A percentile compares a stretch with the other conserved stretches of the same genome.
Evolutionary conservation across 2,329 filamentous ascomycete species (phyloP).

Genomic region (Colletotrichum melonis): DNA sequence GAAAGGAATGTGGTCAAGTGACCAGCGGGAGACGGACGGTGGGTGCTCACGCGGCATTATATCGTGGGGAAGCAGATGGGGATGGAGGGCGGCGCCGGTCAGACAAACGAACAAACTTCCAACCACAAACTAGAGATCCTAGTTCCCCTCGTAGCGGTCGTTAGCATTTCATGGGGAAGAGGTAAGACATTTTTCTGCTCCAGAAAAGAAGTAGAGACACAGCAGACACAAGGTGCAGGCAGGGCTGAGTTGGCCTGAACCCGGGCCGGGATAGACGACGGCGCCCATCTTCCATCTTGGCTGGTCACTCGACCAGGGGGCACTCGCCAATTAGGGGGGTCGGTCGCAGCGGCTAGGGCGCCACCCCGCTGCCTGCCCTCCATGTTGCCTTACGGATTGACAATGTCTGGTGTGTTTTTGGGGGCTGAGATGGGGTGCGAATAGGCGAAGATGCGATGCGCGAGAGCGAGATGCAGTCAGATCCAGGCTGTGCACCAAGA

Average conservation of each 20-base stretch:
- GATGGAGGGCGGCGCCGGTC: constrained; percentile 17
- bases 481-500: constrained; percentile 26
- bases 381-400: not conserved
- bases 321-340: constrained; percentile 14
- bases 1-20: constrained; percentile 33
- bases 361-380: constrained; percentile 23
- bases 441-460: not conserved
- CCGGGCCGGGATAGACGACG: constrained; percentile 18
- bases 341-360: constrained; percentile 23
- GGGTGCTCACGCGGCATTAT: constrained; percentile 36
- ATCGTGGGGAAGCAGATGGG: constrained; percentile 16
- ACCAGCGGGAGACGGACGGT: not conserved
- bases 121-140: constrained; percentile 6
- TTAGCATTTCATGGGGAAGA: not conserved
- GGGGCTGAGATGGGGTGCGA: constrained; percentile 15
- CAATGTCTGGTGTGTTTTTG: not conserved
- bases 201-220: constrained; percentile 1
- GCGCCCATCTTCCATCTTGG: constrained; percentile 12
- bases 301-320: constrained; percentile 32
- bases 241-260: constrained; percentile 28
- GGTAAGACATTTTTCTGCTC: not conserved
- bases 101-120: constrained; percentile 18
- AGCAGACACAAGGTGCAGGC: constrained; percentile 22
- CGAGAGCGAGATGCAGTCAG: constrained; percentile 26
- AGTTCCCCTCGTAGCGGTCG: not conserved